phyloP scores from a whole-genome alignment of 768 basidiomycete genomes.

The Sistotremastrum niveocremeum region DNA sequence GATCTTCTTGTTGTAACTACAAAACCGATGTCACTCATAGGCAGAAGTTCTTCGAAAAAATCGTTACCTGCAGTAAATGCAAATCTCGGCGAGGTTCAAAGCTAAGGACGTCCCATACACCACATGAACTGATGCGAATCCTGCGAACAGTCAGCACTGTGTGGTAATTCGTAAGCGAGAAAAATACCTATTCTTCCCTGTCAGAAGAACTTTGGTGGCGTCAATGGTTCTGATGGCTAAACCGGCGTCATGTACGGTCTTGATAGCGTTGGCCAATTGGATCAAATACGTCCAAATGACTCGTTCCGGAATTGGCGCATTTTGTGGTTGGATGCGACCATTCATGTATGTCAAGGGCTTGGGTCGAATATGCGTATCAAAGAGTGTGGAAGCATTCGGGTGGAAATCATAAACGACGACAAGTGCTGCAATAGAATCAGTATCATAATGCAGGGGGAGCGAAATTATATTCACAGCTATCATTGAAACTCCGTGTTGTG shows the following conservation, averaged over 20 bases:
- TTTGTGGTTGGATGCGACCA: constrained; percentile 23
- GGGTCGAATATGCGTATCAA: constrained; percentile 59
- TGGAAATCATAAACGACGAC: constrained; percentile 87
- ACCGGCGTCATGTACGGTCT: constrained; percentile 69
- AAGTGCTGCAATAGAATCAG: constrained; percentile 40
- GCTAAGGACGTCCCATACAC: constrained; percentile 73
- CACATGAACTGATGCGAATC: constrained; percentile 76
- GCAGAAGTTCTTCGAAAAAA: not conserved
- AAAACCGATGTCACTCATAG: not conserved
- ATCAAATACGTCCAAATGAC: constrained; percentile 87
- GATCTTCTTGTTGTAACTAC: constrained; percentile 58
- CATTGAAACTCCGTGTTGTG: constrained; percentile 84
- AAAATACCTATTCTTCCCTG: constrained; percentile 71
- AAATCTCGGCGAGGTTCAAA: constrained; percentile 58
- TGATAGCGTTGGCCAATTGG: constrained; percentile 81
- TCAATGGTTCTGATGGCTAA: constrained; percentile 76
- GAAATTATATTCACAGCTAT: constrained; percentile 54
- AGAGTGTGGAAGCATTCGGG: constrained; percentile 70
- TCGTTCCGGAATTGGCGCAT: constrained; percentile 47
- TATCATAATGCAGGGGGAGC: constrained; percentile 2
- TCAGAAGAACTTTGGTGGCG: constrained; percentile 73
- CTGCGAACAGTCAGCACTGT: constrained; percentile 22
- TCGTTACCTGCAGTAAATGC: constrained; percentile 32
- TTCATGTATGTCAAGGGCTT: constrained; percentile 26
- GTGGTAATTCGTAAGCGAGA: not conserved